A percentile compares a stretch with the other conserved stretches of the same genome.
phyloP scores from a whole-genome alignment of 169 alveolate genomes.

The Miamiensis avidus region DNA sequence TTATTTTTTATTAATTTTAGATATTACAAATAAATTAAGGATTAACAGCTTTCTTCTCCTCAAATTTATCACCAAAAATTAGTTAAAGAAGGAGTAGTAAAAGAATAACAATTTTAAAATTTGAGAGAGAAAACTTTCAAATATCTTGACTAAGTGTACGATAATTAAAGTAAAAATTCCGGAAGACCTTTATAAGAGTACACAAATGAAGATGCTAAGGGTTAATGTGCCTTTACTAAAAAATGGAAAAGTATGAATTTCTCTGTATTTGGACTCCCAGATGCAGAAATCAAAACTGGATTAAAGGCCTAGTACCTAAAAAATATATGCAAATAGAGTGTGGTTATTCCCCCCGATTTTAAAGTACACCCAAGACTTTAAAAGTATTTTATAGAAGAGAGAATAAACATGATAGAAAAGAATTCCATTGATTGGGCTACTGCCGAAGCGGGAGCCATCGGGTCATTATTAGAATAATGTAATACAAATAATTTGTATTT shows the following conservation, averaged over 20 bases:
- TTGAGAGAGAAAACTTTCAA: constrained; percentile 40
- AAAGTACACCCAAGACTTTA: constrained; percentile 56
- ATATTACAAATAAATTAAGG: constrained; percentile 64
- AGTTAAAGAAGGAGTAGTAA: constrained; percentile 33
- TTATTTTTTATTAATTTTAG: constrained; percentile 16
- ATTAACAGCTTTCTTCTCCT: constrained; percentile 50
- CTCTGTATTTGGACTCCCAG: constrained; percentile 34
- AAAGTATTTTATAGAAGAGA: constrained; percentile 52
- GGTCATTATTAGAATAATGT: background rate
- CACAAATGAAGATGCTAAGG: constrained; percentile 44
- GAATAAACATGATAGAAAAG: constrained; percentile 44
- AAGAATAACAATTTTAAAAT: constrained; percentile 40
- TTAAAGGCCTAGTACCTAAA: constrained; percentile 36
- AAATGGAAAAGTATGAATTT: constrained; percentile 67
- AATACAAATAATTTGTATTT: background rate
- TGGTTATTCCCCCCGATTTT: constrained; percentile 39
- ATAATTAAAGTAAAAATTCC: constrained; percentile 19
- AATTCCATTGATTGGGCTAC: constrained; percentile 64
- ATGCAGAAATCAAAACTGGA: constrained; percentile 57
- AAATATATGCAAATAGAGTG: constrained; percentile 47
- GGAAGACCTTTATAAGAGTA: constrained; percentile 36
- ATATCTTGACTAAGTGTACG: constrained; percentile 54
- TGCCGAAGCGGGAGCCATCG: background rate
- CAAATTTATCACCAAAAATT: constrained; percentile 42
- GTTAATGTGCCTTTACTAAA: constrained; percentile 55